Evolutionary conservation across 495 filamentous ascomycete genomes (phyloP).

Genomic region (Sphaerosporella brunnea): DNA sequence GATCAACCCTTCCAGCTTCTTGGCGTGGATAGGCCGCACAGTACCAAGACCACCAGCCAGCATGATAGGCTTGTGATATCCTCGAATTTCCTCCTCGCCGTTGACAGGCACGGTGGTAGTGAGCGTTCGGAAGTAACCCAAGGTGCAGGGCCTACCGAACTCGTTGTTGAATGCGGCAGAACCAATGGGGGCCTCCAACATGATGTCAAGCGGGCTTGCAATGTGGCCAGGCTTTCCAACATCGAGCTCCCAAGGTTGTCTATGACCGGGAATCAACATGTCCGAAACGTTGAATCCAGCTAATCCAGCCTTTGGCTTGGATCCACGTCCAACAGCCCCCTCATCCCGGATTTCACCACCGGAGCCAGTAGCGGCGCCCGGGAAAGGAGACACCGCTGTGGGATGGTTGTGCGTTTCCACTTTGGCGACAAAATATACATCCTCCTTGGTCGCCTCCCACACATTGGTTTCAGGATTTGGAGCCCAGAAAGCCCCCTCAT

Average conservation of each 20-base stretch:
- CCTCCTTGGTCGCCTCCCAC: slow-evolving; percentile 76
- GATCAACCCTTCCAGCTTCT: slow-evolving; percentile 62
- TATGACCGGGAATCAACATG: slow-evolving; percentile 63
- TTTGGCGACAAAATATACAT: slow-evolving; percentile 76
- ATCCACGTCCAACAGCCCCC: slow-evolving; percentile 81
- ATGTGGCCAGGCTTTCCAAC: slow-evolving; percentile 82
- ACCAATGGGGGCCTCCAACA: slow-evolving; percentile 90
- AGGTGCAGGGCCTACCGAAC: slow-evolving; percentile 80
- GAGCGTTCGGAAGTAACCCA: slow-evolving; percentile 79
- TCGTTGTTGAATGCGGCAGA: slow-evolving; percentile 95
- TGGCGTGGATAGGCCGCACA: slow-evolving; percentile 81
- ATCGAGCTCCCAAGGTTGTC: slow-evolving; percentile 76
- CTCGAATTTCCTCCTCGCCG: slow-evolving; percentile 52
- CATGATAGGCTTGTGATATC: slow-evolving; percentile 98
- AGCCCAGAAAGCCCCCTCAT: slow-evolving; percentile 56
- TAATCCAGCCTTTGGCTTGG: slow-evolving; percentile 81
- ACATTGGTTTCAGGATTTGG: slow-evolving; percentile 67
- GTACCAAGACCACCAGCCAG: slow-evolving; percentile 90
- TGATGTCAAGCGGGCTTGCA: slow-evolving; percentile 83
- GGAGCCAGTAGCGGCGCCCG: slow-evolving; percentile 82
- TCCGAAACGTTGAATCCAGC: slow-evolving; percentile 89
- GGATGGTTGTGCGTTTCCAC: slow-evolving; percentile 98
- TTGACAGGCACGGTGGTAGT: slow-evolving; percentile 45
- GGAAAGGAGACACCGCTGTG: slow-evolving; percentile 75
- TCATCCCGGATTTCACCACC: slow-evolving; percentile 93